Conservation (phyloP, 139 green algal genomes). For the Picochlorum sp. region DNA sequence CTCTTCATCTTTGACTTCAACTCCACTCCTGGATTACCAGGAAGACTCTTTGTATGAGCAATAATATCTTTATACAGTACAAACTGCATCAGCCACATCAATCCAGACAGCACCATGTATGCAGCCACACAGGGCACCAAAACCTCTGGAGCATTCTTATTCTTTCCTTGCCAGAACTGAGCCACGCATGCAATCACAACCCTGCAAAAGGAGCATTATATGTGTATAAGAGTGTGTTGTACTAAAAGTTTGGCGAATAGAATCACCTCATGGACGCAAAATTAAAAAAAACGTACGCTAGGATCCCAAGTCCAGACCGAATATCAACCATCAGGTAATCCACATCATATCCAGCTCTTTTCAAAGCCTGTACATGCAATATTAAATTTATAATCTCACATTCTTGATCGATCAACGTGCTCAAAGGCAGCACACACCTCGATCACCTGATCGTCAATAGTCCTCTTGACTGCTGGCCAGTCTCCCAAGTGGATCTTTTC, state of each 20-base stretch:
- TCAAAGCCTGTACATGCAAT: conserved; percentile 32
- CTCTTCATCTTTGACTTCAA: conserved; percentile 11
- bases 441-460: conserved; percentile 43
- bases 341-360: conserved; percentile 42
- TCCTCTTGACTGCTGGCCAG: conserved; percentile 40
- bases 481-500: conserved; percentile 48
- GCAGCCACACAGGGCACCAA: conserved; percentile 49
- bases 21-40: not conserved
- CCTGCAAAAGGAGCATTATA: conserved; percentile 30
- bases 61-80: conserved; percentile 54
- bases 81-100: conserved; percentile 39
- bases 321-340: conserved; percentile 54
- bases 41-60: conserved; percentile 35
- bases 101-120: conserved; percentile 48
- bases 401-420: not conserved
- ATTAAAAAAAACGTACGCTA: conserved; percentile 39
- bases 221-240: too few relatives aligned
- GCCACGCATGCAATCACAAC: conserved; percentile 49
- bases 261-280: too few relatives aligned
- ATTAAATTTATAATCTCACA: not conserved
- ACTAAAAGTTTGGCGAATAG: too few relatives aligned
- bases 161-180: conserved; percentile 69
- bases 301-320: conserved; percentile 58
- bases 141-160: conserved; percentile 44
- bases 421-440: conserved; percentile 30